Evolutionary conservation across 441 rosid genomes (phyloP), one percentile per base, ranked within the genome.

Genomic region (Populus hybrid): DNA sequence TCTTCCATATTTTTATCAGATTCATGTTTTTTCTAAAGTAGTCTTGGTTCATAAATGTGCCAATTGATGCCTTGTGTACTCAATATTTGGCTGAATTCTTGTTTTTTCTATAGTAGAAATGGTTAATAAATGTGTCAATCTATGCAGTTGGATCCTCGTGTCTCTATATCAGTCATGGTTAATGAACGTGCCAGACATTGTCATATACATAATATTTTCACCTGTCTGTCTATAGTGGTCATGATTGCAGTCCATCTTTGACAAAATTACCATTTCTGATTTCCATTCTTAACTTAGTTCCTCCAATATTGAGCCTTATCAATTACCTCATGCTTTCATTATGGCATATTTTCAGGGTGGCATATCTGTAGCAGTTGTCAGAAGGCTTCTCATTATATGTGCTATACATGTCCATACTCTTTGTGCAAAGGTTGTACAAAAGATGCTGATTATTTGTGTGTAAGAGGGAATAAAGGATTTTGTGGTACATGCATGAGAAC

Each of bases 351-450:
- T 86, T 84, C 92, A 97, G 99, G 99, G 69, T 97, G 99, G 99
- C 99, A 97, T 77, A 91, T 95, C 74, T 97, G 99, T 80, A 91
- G 93, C 80, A 84, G 85, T 75, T 97, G 99, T 83, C 94, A 89
- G 84, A 95, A 88, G 86, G 89, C 93, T 82, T 91, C 99, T 3
- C 82, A 88, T 87, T 91, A 88, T 83, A 87, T 93, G 98, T 97
- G 99, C 86, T 95, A 97, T 81, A 97, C 99, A 24, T 97, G 99
- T 87, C 93, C 99, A 0, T 95, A 90, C 89, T 95, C 99, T 66
- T 84, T 89, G 77, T 97, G 99, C 87, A 97, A 97, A 84, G 91
- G 89, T 79, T 97, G 99, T 81, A 89, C 91, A 46, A 90, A 87
- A 86, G 95, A 85, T 86, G 97, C 98, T 70, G 98, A 95, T 88